Evolutionary conservation across 2,329 filamentous ascomycete species (phyloP), one percentile per base, ranked within the genome.

Genomic region (Talaromyces sp.): DNA sequence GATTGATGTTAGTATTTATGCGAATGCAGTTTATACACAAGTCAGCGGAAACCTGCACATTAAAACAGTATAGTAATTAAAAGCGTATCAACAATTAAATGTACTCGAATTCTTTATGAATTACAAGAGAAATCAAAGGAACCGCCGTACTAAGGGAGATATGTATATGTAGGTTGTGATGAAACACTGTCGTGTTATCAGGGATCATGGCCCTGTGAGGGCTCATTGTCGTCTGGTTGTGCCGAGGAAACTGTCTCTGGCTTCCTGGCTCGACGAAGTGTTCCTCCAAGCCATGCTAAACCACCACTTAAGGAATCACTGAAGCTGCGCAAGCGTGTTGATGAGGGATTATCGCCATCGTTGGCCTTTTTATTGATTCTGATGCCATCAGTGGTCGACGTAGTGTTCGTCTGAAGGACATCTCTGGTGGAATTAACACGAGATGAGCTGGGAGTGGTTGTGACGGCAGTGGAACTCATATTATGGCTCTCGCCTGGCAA

Each of bases 231-330:
- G 7, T 17, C 29, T 5, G 51, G 9, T 31, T 58, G 59, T 26
- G 56, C 19, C 21, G 41, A 29, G 2, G 54, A 27, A 1, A 1
- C 13, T 14, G 56, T 24, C 26, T 35, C 58, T 13, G 57, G 31
- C 14, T 41, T 58, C 24, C 46, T 58, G 3, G 61, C 31, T 10
- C 58, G 70, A 35, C 70, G 67, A 14, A 76, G 62, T 21, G 70
- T 68, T 29, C 69, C 71, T 8, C 72, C 72, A 10, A 76, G 63
- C 73, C 73, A 75, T 10, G 72, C 69, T 17, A 75, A 62, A 0
- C 71, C 68, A 51, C 69, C 73, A 27, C 65, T 70, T 71, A 71
- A 72, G 2, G 73, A 75, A 62, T 76, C 73, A 59, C 73, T 76
- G 11, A 76, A 64, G 57, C 73, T 75, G 59, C 73, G 71, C 7